Evolutionary conservation across 1,284 basidiomycete species (phyloP).

Genomic region (Volvariella volvacea): DNA sequence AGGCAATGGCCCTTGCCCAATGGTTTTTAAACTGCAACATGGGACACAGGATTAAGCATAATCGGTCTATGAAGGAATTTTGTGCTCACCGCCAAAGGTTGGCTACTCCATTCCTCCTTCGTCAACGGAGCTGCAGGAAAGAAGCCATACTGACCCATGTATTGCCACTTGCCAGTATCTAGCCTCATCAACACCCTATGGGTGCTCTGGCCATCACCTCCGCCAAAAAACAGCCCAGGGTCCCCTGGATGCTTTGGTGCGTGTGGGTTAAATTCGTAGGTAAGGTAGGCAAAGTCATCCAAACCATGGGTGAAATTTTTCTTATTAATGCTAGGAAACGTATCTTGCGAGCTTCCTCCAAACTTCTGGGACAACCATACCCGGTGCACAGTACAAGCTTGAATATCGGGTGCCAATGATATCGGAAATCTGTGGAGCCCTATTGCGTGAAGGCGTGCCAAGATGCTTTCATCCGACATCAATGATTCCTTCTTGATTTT

Average conservation of each 20-base stretch:
- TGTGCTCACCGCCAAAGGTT: too few relatives aligned
- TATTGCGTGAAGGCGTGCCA: constrained; percentile 6
- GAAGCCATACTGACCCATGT: too few relatives aligned
- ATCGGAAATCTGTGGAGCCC: too few relatives aligned
- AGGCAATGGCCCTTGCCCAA: too few relatives aligned
- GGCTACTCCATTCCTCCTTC: too few relatives aligned
- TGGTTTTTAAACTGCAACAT: too few relatives aligned
- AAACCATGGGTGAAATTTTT: constrained; percentile 6
- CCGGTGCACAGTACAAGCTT: constrained; percentile 1
- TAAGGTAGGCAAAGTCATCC: constrained; percentile 6
- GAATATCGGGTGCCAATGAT: background rate
- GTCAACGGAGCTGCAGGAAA: too few relatives aligned
- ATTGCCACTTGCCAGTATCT: too few relatives aligned
- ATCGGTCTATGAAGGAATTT: too few relatives aligned
- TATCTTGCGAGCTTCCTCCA: constrained; percentile 4
- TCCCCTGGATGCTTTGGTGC: constrained; percentile 8
- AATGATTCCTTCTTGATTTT: constrained; percentile 8
- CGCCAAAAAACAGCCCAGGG: constrained; percentile 6
- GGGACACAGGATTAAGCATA: too few relatives aligned
- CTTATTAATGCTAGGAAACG: constrained; percentile 2
- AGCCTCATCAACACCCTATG: too few relatives aligned
- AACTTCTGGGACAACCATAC: constrained; percentile 5
- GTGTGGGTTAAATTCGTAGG: constrained; percentile 7
- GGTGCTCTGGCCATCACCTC: background rate
- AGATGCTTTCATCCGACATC: constrained; percentile 4